Conservation (phyloP, 2,329 filamentous ascomycete genomes). For the Penicillium concentricum region DNA sequence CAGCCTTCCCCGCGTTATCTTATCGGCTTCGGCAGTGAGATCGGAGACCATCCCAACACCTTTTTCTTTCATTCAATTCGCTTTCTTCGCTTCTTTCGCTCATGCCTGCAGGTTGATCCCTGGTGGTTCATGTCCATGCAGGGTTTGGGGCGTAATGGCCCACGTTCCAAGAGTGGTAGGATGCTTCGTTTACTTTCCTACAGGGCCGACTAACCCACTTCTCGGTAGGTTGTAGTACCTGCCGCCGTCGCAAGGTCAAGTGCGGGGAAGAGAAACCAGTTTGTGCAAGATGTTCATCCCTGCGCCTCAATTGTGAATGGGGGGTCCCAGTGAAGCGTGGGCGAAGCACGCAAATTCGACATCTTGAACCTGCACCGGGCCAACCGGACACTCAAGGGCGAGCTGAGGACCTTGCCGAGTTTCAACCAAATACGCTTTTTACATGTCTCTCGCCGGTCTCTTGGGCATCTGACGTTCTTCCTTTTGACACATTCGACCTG, state of each 20-base stretch:
- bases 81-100: not conserved
- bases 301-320: conserved; percentile 38
- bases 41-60: not conserved
- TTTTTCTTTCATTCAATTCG: not conserved
- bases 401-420: conserved; percentile 6
- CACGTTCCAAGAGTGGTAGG: conserved; percentile 42
- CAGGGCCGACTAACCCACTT: not conserved
- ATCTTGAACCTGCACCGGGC: conserved; percentile 26
- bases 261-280: conserved; percentile 36
- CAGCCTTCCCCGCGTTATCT: conserved; percentile 6
- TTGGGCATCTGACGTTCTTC: conserved; percentile 16
- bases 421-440: conserved; percentile 12
- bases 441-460: conserved; percentile 18
- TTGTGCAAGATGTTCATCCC: conserved; percentile 33
- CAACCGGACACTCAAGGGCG: not conserved
- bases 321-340: conserved; percentile 31
- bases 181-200: not conserved
- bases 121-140: conserved; percentile 25
- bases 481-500: conserved; percentile 16
- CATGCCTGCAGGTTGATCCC: conserved; percentile 16
- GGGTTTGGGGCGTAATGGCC: conserved; percentile 32
- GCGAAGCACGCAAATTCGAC: conserved; percentile 24
- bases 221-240: conserved; percentile 39
- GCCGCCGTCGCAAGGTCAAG: conserved; percentile 38
- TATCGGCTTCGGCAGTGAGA: conserved; percentile 6